These are phyloP conservation scores for Nakataea oryzae DNA, from an alignment of 2,329 filamentous ascomycete genomes.

Conservation along the genomic window DNA sequence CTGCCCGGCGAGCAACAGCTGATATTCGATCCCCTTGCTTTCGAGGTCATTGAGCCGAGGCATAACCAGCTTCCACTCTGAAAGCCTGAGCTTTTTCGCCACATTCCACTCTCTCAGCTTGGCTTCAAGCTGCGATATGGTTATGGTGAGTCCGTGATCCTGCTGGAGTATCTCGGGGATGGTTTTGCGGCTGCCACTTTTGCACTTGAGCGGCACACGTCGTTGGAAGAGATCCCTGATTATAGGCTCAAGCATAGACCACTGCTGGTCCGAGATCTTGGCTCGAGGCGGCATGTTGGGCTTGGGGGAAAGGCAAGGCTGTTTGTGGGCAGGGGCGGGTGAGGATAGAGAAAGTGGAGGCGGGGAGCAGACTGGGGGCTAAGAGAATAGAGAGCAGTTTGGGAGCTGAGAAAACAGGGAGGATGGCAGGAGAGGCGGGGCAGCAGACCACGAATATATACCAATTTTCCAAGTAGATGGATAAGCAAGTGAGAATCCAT, in stretches of 20 bases:
- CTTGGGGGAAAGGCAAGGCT: background rate
- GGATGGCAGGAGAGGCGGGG: no score
- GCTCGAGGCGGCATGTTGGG: background rate
- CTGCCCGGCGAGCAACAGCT: background rate
- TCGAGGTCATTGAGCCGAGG: background rate
- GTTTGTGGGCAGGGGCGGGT: no score
- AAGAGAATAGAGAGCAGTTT: no score
- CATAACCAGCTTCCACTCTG: constrained; percentile 1
- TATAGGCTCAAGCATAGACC: background rate
- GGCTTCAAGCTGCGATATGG: background rate
- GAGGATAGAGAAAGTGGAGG: background rate
- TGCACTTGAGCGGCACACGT: constrained; percentile 1
- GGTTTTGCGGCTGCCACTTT: background rate
- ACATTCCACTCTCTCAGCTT: background rate
- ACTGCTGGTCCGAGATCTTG: background rate
- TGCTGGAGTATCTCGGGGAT: background rate
- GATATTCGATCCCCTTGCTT: background rate
- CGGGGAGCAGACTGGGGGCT: no score
- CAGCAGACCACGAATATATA: no score
- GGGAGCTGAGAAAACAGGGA: no score
- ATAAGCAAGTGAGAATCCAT: no score
- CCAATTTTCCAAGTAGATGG: no score
- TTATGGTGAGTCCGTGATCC: background rate
- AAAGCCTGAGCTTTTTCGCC: background rate
- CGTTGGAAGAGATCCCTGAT: background rate